A percentile compares a stretch with the other conserved stretches of the same genome.
phyloP scores from a whole-genome alignment of 345 rosid genomes.

The Carallia brachiata region DNA sequence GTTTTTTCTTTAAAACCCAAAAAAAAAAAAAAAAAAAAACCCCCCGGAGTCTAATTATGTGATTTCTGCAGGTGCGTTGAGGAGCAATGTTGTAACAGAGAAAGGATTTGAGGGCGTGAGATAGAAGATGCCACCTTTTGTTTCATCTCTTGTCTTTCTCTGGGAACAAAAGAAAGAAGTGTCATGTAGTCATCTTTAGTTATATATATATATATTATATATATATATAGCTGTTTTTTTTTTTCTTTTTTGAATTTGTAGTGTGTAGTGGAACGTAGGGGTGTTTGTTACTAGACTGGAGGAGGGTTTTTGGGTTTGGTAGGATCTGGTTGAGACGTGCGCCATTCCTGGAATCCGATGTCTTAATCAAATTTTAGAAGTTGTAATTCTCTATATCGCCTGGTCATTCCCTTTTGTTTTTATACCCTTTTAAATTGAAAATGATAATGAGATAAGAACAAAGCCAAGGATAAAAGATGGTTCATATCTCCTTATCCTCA shows the following conservation, averaged over 20 bases:
- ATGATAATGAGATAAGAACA: constrained; percentile 9
- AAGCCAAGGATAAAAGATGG: constrained; percentile 16
- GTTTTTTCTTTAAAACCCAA: too few relatives aligned
- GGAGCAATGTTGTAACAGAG: constrained; percentile 51
- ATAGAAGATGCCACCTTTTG: constrained; percentile 24
- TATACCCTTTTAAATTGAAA: not conserved
- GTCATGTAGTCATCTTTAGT: too few relatives aligned
- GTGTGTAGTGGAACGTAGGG: constrained; percentile 2
- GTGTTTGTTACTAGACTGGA: constrained; percentile 6
- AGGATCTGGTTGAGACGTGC: not conserved
- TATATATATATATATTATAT: too few relatives aligned
- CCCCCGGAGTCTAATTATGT: constrained; percentile 6
- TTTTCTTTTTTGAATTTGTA: too few relatives aligned
- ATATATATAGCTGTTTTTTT: too few relatives aligned
- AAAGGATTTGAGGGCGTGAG: constrained; percentile 45
- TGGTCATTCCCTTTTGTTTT: not conserved
- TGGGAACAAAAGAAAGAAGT: not conserved
- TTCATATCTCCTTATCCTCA: too few relatives aligned
- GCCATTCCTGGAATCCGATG: too few relatives aligned
- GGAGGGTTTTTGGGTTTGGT: too few relatives aligned
- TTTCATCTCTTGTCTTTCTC: constrained; percentile 21
- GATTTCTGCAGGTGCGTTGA: constrained; percentile 45
- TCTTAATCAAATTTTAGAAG: constrained; percentile 14
- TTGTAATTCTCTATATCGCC: constrained; percentile 11
- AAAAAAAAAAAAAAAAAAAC: not conserved